Evolutionary conservation across 805 yeast species (phyloP).

Genomic region (Danielozyma ontarioensis): DNA sequence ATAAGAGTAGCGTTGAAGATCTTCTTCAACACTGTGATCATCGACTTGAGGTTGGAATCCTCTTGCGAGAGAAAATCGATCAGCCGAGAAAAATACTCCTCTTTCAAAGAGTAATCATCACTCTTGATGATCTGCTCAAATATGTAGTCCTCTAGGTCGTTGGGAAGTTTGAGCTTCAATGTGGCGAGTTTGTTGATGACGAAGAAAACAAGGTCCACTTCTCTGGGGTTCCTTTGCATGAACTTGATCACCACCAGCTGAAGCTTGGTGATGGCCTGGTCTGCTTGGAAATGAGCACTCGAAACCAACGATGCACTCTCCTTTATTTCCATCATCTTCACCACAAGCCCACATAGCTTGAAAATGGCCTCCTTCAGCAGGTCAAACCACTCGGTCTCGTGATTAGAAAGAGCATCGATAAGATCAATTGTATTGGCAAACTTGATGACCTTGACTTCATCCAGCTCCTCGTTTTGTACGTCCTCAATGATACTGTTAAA

Average conservation of each 20-base stretch:
- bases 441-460: conserved; percentile 54
- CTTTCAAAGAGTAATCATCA: conserved; percentile 41
- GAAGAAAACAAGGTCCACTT: conserved; percentile 23
- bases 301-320: conserved; percentile 45
- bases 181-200: conserved; percentile 34
- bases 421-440: conserved; percentile 73
- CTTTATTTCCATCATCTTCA: conserved; percentile 39
- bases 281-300: conserved; percentile 62
- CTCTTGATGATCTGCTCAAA: conserved; percentile 52
- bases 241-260: conserved; percentile 38
- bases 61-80: conserved; percentile 45
- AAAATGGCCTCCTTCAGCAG: conserved; percentile 43
- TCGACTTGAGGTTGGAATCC: conserved; percentile 44
- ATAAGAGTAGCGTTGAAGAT: conserved; percentile 63
- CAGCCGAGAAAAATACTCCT: conserved; percentile 46
- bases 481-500: conserved; percentile 44
- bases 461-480: conserved; percentile 43
- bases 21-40: conserved; percentile 50
- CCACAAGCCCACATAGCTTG: conserved; percentile 38
- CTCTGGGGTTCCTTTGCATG: conserved; percentile 19
- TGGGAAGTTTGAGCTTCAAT: conserved; percentile 42
- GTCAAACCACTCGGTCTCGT: conserved; percentile 56
- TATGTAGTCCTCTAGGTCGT: conserved; percentile 51
- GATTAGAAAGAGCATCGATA: conserved; percentile 45
- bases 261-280: conserved; percentile 60